phyloP scores from a whole-genome alignment of 2,329 filamentous ascomycete species.

The Fusarium mangiferae region DNA sequence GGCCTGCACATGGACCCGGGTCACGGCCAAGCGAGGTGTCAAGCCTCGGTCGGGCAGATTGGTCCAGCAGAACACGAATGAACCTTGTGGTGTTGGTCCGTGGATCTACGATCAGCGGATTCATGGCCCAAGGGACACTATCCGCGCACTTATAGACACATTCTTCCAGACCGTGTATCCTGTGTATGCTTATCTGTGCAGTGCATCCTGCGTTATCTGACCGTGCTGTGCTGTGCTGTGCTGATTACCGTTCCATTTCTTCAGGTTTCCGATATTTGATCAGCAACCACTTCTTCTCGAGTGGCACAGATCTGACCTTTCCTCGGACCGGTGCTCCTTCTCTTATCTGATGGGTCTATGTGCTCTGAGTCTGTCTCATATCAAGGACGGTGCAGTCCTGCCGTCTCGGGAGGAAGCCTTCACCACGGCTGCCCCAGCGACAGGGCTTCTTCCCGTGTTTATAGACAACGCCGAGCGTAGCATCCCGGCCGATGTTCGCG shows the following conservation, averaged over 20 bases:
- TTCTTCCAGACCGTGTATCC: neutral
- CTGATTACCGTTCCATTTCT: neutral
- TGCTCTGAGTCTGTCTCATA: neutral
- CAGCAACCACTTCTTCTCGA: neutral
- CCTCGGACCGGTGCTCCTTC: neutral
- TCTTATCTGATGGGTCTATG: neutral
- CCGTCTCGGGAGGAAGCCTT: neutral
- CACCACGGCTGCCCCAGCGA: neutral
- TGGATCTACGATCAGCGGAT: neutral
- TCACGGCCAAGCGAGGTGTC: neutral
- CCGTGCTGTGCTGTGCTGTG: neutral
- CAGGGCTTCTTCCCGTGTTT: neutral
- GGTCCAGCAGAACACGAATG: neutral
- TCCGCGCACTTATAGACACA: neutral
- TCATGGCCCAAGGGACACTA: neutral
- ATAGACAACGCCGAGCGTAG: neutral
- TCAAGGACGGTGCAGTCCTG: neutral
- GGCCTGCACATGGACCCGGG: neutral
- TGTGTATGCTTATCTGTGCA: neutral
- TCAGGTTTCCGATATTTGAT: neutral
- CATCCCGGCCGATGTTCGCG: neutral
- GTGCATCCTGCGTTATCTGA: neutral
- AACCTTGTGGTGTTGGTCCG: rapidly evolving
- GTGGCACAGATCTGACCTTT: neutral
- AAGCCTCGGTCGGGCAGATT: neutral